Evolutionary conservation across 2,329 filamentous ascomycete genomes (phyloP), one percentile per base, ranked within the genome.

Genomic region (Neurospora crassa): DNA sequence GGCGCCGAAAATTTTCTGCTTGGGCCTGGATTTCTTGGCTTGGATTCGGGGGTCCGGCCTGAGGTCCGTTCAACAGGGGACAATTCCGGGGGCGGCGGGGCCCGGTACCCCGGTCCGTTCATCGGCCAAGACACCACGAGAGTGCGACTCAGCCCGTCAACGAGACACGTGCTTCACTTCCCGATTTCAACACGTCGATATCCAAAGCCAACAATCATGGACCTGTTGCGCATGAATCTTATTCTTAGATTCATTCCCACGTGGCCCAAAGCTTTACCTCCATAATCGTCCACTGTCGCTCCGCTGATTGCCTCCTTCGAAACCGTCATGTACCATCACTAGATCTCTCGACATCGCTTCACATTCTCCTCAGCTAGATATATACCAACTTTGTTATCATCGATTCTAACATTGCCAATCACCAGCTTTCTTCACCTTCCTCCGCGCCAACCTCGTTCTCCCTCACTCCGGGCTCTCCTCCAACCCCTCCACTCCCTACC

Each of bases 381-480:
- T 53, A 53, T 20, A 7, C 11, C 47, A 59, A 59, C 14, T 59
- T 3, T 18, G 8, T 59, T 0, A n/a, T 11, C 53, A 18, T 16
- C 29, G 18, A 0, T 37, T 63, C 53, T 63, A 63, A 63, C 29
- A 63, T 34, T 16, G 1, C 1, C 8, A 37, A 72, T 7, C 18
- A 20, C 24, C 80, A 96, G 92, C 92, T 37, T 96, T 96, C 83
- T 91, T 96, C 81, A 91, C 89, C 71, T 95, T 93, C 76, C 86
- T 96, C 18, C 89, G 92, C 75, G 91, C 91, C 74, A 96, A 96
- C 78, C 87, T 96, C 70, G 90, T 90, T 76, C 89, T 95, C 71
- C 86, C 84, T 69, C 83, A 84, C 67, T 89, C 84, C 73, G 53
- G 53, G 53, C 81, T 91, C 74, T 87, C 89, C 67, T 90, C 90